Evolutionary conservation across 805 yeast species (phyloP), one percentile per base, ranked within the genome.

Genomic region (Metschnikowia proteae): DNA sequence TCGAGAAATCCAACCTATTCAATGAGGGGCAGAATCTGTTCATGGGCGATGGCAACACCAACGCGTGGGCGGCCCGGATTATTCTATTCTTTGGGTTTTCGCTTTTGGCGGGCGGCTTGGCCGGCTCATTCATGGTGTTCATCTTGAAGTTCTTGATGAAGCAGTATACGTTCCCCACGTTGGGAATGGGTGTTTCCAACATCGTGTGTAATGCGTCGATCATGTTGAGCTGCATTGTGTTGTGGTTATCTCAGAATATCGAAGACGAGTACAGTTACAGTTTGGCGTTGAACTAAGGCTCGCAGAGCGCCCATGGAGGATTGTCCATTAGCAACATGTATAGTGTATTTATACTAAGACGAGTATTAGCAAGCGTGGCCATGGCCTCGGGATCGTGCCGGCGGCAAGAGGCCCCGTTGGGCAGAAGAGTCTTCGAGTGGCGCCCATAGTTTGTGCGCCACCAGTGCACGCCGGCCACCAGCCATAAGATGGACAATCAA

Each of bases 221-320:
- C 32, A 86, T 92, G 89, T 70, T 88, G 58, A 89, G 97, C 71
- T 91, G 97, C 67, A 81, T 88, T 41, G 75, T 84, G 6, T 72
- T 94, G 59, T 94, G 99, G 99, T 73, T 92, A 46, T 89, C 96
- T 23, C 98, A 92, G 65, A 94, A 90, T 65, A 84, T 90, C 50
- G 97, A 94, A 66, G 98, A 94, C 62, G 98, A 92, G 67, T 92
- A 91, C 68, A 86, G 95, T 54, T 92, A 94, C 65, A 86, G 96
- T 40, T 79, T 91, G 64, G 90, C 96, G 29, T 72, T 88, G 58
- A 88, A 71, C 41, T 57, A 50, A 48, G 30, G 17, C 17, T 17
- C 17, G 17, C 17, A 17, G 17, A 17, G 17, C 17, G 2, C 17
- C 1, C 2, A 17, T 17, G 17, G 17, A 17, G 17, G 1, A 17